Evolutionary conservation across 441 rosid species (phyloP).

Genomic region (Metrosideros polymorpha): DNA sequence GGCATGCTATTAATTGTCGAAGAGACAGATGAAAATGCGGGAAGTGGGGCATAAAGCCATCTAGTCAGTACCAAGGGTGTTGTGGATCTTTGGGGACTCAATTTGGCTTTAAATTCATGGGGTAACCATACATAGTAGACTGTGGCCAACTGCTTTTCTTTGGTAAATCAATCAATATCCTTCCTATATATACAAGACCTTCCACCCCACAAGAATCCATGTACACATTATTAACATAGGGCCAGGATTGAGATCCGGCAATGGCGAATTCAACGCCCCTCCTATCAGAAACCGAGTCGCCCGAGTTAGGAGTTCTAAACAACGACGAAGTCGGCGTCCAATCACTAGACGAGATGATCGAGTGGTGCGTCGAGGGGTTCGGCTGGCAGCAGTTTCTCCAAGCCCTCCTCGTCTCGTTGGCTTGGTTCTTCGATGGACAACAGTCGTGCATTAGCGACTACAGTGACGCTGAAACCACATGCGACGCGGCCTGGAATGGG

Average conservation of each 20-base stretch:
- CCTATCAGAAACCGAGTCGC: neutral
- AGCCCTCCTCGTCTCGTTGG: slow-evolving; percentile 15
- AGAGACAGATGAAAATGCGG: neutral
- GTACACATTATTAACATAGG: neutral
- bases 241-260: neutral
- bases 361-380: slow-evolving; percentile 6
- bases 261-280: neutral
- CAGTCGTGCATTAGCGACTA: slow-evolving; percentile 21
- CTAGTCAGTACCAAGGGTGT: neutral
- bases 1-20: neutral
- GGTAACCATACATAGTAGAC: neutral
- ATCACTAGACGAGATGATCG: slow-evolving; percentile 1
- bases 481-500: slow-evolving; percentile 8
- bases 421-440: slow-evolving; percentile 20
- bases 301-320: neutral
- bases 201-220: neutral
- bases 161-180: neutral
- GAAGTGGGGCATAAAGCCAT: neutral
- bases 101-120: neutral
- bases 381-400: slow-evolving; percentile 8
- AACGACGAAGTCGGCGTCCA: neutral
- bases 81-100: neutral
- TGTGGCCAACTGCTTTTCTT: neutral
- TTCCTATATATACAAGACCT: neutral
- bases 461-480: slow-evolving; percentile 7